Evolutionary conservation across 2,329 filamentous ascomycete species (phyloP), one percentile per base, ranked within the genome.

Genomic region (Cladosporium cucumerinum): DNA sequence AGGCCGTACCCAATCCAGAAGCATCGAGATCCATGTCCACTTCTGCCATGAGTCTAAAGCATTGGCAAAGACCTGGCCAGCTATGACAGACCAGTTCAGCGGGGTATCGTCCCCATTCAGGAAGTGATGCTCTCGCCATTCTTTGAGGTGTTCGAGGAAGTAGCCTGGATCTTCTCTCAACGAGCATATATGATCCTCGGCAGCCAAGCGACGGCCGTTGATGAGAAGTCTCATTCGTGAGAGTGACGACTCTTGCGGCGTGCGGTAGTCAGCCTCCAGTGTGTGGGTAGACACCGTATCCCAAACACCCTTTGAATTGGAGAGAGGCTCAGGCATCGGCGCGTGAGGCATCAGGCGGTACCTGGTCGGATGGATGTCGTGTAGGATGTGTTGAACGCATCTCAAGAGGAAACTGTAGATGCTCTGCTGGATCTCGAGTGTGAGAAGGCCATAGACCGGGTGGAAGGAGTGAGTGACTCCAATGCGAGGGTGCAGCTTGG

Each of bases 121-220:
- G n/a, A n/a, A n/a, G n/a, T 79, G 75, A 68, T 87, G 85, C 14
- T 85, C 82, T 25, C 75, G 77, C 30, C 70, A 69, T 1, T 84
- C 81, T 10, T 70, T 66, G 1, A 86, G 51, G 0, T 73, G 63
- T 1, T 83, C 76, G 4, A 77, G 73, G 67, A 87, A 88, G 72
- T 87, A 87, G 0, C 74, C 74, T 0, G 86, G 85, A 69, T 89
- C 86, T 68, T 89, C 86, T 8, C 85, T 79, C 2, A 89, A 74
- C 0, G 78, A 69, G 80, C 80, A 85, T 0, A 87, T 51, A 68
- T 87, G 83, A 71, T 88, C 85, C 63, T 85, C 80, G 0, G 80
- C 79, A n/a, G n/a, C n/a, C n/a, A n/a, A n/a, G n/a, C n/a, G n/a
- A n/a, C n/a, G n/a, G n/a, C n/a, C n/a, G n/a, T n/a, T n/a, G n/a